A percentile compares a stretch with the other conserved stretches of the same genome.
Evolutionary conservation across 306 rosid genomes (phyloP).

Genomic region (Vachellia collinsii): DNA sequence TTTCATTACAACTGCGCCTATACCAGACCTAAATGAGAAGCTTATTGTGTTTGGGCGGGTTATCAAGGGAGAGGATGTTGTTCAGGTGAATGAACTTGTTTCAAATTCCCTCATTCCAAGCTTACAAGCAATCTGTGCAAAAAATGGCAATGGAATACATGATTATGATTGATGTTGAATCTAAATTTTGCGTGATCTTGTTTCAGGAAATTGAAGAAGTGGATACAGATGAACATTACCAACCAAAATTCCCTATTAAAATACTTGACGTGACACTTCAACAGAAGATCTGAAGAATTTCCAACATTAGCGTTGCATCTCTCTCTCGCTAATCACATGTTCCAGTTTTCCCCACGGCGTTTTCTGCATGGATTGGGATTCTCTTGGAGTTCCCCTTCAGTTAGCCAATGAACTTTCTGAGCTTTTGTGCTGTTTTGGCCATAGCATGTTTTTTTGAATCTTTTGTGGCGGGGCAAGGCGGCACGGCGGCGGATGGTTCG

Average conservation of each 20-base stretch:
- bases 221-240: constrained; percentile 92
- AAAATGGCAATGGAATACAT: background rate
- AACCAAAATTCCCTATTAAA: constrained; percentile 71
- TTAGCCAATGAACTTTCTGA: constrained; percentile 32
- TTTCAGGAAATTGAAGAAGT: constrained; percentile 84
- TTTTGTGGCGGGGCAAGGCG: background rate
- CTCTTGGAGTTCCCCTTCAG: constrained; percentile 28
- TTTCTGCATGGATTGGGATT: constrained; percentile 34
- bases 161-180: constrained; percentile 31
- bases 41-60: constrained; percentile 87
- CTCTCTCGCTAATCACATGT: constrained; percentile 22
- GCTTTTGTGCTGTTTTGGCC: constrained; percentile 35
- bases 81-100: constrained; percentile 68
- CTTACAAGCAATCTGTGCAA: background rate
- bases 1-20: constrained; percentile 96
- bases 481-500: background rate
- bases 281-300: constrained; percentile 53
- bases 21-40: constrained; percentile 89
- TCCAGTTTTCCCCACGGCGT: constrained; percentile 25
- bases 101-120: background rate
- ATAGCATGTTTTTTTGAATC: constrained; percentile 2
- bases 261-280: constrained; percentile 69
- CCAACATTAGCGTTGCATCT: constrained; percentile 5
- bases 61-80: constrained; percentile 92
- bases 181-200: constrained; percentile 27